Evolutionary conservation across 495 filamentous ascomycete species (phyloP), one percentile per base, ranked within the genome.

Genomic region (Aspergillus carlsbadensis): DNA sequence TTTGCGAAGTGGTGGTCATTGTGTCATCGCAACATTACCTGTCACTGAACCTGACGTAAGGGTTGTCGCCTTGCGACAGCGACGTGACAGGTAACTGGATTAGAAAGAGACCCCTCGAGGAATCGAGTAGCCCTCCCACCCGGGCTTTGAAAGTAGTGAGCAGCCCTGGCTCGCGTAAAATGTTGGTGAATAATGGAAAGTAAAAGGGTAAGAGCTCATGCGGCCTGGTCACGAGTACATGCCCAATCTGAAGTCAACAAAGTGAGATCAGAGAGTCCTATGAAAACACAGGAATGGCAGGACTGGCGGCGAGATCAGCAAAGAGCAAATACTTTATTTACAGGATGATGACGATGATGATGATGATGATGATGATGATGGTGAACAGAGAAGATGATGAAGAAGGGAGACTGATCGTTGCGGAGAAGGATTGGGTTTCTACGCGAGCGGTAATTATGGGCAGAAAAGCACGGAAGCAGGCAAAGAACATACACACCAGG

Each of bases 61-160:
- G n/a, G n/a, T n/a, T n/a, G n/a, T n/a, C n/a, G n/a, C n/a, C n/a
- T n/a, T n/a, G n/a, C n/a, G n/a, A n/a, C n/a, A n/a, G n/a, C n/a
- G n/a, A n/a, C n/a, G n/a, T n/a, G n/a, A n/a, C n/a, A n/a, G n/a
- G n/a, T n/a, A n/a, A 40, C 34, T 31, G 26, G 36, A 46, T 53
- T 41, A 58, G 39, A 56, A 51, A 43, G 34, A 15, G 33, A 58
- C 45, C 59, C 59, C 59, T 62, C 59, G 56, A 62, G 33, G 40
- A 56, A 58, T 62, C 59, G 59, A 62, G 59, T 55, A 54, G 22
- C 55, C 59, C 55, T 52, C 59, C 59, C 54, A 52, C 59, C 59
- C 54, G 51, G 59, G 54, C 55, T 62, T 62, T 62, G 35, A 42
- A 15, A 58, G 26, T 8, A 22, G 36, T 62, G 59, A 62, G 59